Conservation (phyloP, 352 stramenopile species). For the Blastocystis sp. region DNA sequence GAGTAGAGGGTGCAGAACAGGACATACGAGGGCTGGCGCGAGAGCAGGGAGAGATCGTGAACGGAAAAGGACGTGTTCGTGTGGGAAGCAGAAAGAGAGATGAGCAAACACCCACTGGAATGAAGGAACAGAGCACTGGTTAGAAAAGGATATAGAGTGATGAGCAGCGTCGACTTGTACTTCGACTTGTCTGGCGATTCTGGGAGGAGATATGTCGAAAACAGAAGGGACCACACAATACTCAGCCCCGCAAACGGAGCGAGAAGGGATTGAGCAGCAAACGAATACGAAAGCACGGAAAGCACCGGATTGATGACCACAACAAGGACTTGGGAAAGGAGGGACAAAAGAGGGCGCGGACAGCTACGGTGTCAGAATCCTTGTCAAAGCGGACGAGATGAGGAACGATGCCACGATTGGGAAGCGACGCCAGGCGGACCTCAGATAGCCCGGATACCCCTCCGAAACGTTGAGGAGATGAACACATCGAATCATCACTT, state of each 20-base stretch:
- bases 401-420: constrained; percentile 52
- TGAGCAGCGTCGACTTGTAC: constrained; percentile 52
- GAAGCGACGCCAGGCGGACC: constrained; percentile 29
- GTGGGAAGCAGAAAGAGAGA: constrained; percentile 46
- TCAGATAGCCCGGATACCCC: constrained; percentile 36
- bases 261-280: constrained; percentile 59
- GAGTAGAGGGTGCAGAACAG: constrained; percentile 36
- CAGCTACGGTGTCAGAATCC: background rate
- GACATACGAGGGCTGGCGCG: background rate
- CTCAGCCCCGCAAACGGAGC: constrained; percentile 57
- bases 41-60: constrained; percentile 4
- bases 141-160: constrained; percentile 60
- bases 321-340: constrained; percentile 42
- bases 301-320: constrained; percentile 52
- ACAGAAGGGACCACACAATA: constrained; percentile 58
- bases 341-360: constrained; percentile 1
- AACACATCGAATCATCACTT: constrained; percentile 61
- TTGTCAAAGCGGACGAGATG: background rate
- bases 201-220: constrained; percentile 40
- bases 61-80: background rate
- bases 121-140: constrained; percentile 24
- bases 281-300: constrained; percentile 52
- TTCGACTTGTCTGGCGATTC: constrained; percentile 22
- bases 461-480: constrained; percentile 28
- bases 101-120: constrained; percentile 50